Conservation (phyloP, 106 monocot species). For the Posidonia australis region DNA sequence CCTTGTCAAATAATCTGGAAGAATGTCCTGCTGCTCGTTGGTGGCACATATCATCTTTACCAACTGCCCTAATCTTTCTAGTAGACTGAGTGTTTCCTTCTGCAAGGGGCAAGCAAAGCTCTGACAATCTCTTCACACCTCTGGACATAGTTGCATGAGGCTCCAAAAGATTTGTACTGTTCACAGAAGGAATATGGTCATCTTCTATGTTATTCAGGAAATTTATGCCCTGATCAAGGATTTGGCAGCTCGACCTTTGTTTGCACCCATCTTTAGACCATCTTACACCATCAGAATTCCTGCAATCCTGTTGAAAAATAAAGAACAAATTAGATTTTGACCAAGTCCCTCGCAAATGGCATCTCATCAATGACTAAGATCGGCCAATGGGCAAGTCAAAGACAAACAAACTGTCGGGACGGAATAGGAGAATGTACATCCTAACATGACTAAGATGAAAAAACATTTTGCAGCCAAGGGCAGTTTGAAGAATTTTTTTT, state of each 20-base stretch:
- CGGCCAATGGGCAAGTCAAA: too few relatives aligned
- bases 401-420: not conserved
- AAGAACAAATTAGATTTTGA: conserved; percentile 3
- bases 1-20: conserved; percentile 4
- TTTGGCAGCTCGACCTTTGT: not conserved
- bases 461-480: not conserved
- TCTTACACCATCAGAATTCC: not conserved
- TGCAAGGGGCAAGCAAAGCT: not conserved
- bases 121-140: conserved; percentile 3
- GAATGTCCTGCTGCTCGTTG: not conserved
- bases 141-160: not conserved
- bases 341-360: not conserved
- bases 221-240: not conserved
- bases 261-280: not conserved
- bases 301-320: conserved; percentile 6
- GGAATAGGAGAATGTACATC: not conserved
- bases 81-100: not conserved
- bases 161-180: not conserved
- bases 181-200: not conserved
- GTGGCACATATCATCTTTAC: not conserved
- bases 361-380: too few relatives aligned
- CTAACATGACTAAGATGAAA: not conserved
- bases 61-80: not conserved
- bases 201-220: not conserved
- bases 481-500: not conserved